Base-by-base conservation (phyloP, 2,329 filamentous ascomycete species). In the Cryphonectria japonica region DNA sequence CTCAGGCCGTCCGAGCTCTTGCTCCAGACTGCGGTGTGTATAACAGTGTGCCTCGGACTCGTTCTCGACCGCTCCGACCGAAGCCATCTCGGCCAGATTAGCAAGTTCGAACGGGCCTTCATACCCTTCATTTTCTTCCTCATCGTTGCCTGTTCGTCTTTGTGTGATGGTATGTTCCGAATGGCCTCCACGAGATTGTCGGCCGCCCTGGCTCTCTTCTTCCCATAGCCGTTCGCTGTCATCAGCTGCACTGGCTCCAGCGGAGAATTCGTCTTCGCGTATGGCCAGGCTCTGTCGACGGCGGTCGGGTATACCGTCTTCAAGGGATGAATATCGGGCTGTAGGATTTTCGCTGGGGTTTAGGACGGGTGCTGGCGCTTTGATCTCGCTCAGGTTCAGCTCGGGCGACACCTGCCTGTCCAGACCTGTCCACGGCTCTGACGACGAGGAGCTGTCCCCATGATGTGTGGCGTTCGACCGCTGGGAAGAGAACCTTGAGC, bases 1-100 rank as follows among this genome's bases (percentile, higher is more conserved):
- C 32, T 62, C 65, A 3, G 13, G 52, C 29, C 52, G 68, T 9
- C 76, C 77, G 52, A 74, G 78, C 74, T 82, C 81, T 65, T 73
- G 59, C 32, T 71, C 60, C 41, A 68, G 72, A 39, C 57, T 59
- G n/a, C 57, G 65, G 52, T 67, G 65, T 32, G 50, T 29, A 39
- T 57, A 67, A n/a, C 37, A 16, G 52, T 16, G 65, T n/a, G 32
- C 34, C 50, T 67, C 65, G 65, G 37, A 41, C 34, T 46, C 43
- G n/a, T 57, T 67, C n/a, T 67, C 65, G n/a, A 57, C 50, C n/a
- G 57, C 50, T 1, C 14, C 50, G n/a, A n/a, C 65, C 2, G 65
- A 29, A 11, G 65, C 50, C 2, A 54, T 57, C 52, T 67, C 65
- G 1, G 65, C 34, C 7, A 67, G 6, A 14, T 59, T 67, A 7